A percentile compares a stretch with the other conserved stretches of the same genome.
phyloP scores from a whole-genome alignment of 192 early-diverging fungal species.

The Coemansia umbellata region DNA sequence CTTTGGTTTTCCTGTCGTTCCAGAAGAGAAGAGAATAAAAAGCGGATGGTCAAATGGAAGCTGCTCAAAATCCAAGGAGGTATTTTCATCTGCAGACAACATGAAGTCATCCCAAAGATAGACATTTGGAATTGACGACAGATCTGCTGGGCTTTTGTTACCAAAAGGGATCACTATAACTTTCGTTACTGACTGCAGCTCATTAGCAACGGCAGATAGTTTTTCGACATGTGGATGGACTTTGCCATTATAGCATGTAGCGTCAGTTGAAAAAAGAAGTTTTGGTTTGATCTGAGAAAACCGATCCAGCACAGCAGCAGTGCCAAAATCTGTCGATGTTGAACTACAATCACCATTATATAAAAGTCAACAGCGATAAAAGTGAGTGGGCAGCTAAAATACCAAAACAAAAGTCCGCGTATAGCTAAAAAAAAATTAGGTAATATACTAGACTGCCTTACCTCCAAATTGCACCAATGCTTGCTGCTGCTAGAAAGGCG shows the following conservation, averaged over 20 bases:
- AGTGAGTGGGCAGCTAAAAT: too few relatives aligned
- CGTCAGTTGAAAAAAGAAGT: slow-evolving; percentile 85
- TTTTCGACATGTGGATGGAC: slow-evolving; percentile 75
- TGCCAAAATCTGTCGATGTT: slow-evolving; percentile 93
- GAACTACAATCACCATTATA: slow-evolving; percentile 59
- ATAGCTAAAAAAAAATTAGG: too few relatives aligned
- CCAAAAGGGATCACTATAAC: slow-evolving; percentile 82
- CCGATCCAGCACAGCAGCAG: slow-evolving; percentile 85
- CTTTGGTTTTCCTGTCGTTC: slow-evolving; percentile 94
- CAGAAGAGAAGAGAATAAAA: slow-evolving; percentile 89
- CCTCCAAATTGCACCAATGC: slow-evolving; percentile 89
- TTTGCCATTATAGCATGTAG: slow-evolving; percentile 90
- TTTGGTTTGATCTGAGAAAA: slow-evolving; percentile 91
- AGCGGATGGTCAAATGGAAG: slow-evolving; percentile 89
- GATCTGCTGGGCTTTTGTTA: slow-evolving; percentile 10
- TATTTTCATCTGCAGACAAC: slow-evolving; percentile 17
- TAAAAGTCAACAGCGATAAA: too few relatives aligned
- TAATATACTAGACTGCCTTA: background rate
- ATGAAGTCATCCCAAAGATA: slow-evolving; percentile 57
- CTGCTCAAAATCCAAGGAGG: slow-evolving; percentile 69
- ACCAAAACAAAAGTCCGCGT: too few relatives aligned
- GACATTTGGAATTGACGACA: slow-evolving; percentile 24
- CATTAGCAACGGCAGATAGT: slow-evolving; percentile 64
- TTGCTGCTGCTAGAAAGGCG: slow-evolving; percentile 71
- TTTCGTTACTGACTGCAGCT: slow-evolving; percentile 64